phyloP scores from a whole-genome alignment of 352 stramenopile genomes.

The Globisporangium cylindrosporum region DNA sequence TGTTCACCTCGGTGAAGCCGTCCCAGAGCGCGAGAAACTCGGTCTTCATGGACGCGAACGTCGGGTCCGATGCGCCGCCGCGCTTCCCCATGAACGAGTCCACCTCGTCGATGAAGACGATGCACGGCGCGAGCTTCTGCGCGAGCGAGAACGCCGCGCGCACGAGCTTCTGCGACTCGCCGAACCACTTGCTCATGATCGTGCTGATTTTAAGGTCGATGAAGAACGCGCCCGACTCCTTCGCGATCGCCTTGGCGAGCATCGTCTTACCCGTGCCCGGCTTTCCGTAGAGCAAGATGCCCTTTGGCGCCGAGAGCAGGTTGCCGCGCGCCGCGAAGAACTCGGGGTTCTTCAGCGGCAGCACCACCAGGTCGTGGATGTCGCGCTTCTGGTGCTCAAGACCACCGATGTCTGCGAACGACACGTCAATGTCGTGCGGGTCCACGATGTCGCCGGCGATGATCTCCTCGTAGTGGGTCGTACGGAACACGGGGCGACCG shows the following conservation, averaged over 20 bases:
- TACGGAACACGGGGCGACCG: conserved; percentile 64
- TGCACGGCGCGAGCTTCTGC: conserved; percentile 93
- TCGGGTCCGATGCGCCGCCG: conserved; percentile 71
- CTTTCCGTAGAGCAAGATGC: conserved; percentile 82
- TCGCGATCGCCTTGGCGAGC: conserved; percentile 94
- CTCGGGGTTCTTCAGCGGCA: conserved; percentile 90
- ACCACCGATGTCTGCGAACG: conserved; percentile 95
- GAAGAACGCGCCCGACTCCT: conserved; percentile 90
- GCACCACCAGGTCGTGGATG: conserved; percentile 95
- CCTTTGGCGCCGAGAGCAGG: conserved; percentile 85
- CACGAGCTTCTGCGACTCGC: conserved; percentile 93
- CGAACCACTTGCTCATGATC: conserved; percentile 91
- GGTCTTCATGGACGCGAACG: conserved; percentile 87
- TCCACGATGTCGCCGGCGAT: conserved; percentile 95
- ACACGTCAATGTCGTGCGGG: conserved; percentile 88
- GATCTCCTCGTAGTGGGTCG: conserved; percentile 87
- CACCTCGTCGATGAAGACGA: conserved; percentile 99
- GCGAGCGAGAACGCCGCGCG: conserved; percentile 92
- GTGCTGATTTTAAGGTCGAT: conserved; percentile 89
- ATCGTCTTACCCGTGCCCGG: conserved; percentile 91
- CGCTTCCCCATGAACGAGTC: conserved; percentile 91
- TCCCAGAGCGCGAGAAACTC: conserved; percentile 99
- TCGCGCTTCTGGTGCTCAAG: conserved; percentile 95
- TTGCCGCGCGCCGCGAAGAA: conserved; percentile 89
- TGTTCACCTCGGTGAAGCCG: conserved; percentile 88